A percentile compares a stretch with the other conserved stretches of the same genome.
Conservation (phyloP, 768 basidiomycete genomes). For the Mycena alexandri region DNA sequence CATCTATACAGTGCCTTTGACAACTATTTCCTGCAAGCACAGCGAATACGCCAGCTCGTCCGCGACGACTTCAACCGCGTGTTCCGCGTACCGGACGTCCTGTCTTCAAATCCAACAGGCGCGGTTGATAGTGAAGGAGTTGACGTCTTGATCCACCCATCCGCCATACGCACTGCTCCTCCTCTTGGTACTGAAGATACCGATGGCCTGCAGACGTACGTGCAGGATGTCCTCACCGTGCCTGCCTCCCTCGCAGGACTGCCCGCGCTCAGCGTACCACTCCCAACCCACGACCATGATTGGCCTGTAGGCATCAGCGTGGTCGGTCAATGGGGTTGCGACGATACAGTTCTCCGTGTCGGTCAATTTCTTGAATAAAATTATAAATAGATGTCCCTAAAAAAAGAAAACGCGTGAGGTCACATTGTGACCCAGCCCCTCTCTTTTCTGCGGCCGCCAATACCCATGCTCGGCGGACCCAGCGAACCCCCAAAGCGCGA, state of each 20-base stretch:
- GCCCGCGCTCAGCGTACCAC: slow-evolving; percentile 84
- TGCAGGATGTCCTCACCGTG: slow-evolving; percentile 93
- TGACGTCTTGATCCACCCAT: slow-evolving; percentile 89
- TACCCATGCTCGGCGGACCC: too few relatives aligned
- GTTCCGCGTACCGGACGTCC: slow-evolving; percentile 71
- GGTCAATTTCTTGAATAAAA: slow-evolving; percentile 50
- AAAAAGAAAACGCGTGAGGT: not conserved
- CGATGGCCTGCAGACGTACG: slow-evolving; percentile 68
- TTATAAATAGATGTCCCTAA: not conserved
- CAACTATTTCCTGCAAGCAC: slow-evolving; percentile 96
- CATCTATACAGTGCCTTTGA: slow-evolving; percentile 82
- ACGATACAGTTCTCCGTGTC: slow-evolving; percentile 68
- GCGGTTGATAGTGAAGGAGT: slow-evolving; percentile 54
- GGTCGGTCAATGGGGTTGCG: slow-evolving; percentile 90
- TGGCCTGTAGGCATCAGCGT: slow-evolving; percentile 91
- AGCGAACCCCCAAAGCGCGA: too few relatives aligned
- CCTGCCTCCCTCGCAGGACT: slow-evolving; percentile 93
- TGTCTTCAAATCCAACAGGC: slow-evolving; percentile 41
- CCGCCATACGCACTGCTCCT: slow-evolving; percentile 90
- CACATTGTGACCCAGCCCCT: too few relatives aligned
- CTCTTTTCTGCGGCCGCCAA: too few relatives aligned
- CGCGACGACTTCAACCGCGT: slow-evolving; percentile 79
- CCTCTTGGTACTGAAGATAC: slow-evolving; percentile 48
- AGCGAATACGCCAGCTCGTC: slow-evolving; percentile 79
- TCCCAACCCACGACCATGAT: slow-evolving; percentile 57